Percentiles rank a stretch among this genome's conserved stretches.
phyloP scores from a whole-genome alignment of 2,329 filamentous ascomycete genomes.

The Colletotrichum australisinense region DNA sequence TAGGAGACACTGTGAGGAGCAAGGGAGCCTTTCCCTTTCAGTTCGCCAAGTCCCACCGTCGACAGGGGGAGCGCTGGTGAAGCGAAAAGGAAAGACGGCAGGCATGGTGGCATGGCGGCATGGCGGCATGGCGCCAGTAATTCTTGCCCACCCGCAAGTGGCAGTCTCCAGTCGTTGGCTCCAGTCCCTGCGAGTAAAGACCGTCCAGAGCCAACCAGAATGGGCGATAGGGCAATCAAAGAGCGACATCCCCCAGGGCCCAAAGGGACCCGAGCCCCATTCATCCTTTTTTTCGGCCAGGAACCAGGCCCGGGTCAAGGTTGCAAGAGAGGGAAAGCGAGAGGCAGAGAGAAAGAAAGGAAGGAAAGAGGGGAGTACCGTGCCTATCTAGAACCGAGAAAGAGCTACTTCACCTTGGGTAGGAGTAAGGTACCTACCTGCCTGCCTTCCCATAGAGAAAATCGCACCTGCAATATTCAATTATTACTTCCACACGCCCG shows the following conservation, averaged over 20 bases:
- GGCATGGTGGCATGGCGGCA: conserved; percentile 27
- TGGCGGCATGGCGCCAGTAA: background rate
- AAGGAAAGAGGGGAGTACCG: background rate
- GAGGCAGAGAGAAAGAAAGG: background rate
- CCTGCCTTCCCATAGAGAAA: background rate
- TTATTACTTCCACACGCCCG: conserved; percentile 17
- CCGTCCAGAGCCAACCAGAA: conserved; percentile 20
- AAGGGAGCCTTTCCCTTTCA: conserved; percentile 18
- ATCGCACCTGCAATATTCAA: conserved; percentile 23
- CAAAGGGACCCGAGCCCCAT: conserved; percentile 14
- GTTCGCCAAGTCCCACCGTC: conserved; percentile 8
- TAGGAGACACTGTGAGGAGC: conserved; percentile 17
- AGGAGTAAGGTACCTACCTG: too few relatives aligned
- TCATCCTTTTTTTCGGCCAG: conserved; percentile 1
- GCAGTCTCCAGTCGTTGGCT: conserved; percentile 25
- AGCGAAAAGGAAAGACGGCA: conserved; percentile 30
- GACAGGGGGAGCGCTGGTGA: background rate
- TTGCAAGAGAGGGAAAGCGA: background rate
- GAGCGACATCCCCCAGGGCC: conserved; percentile 33
- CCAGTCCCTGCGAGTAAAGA: conserved; percentile 16
- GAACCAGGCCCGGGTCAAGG: background rate
- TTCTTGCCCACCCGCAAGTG: conserved; percentile 9
- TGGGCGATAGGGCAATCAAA: conserved; percentile 30
- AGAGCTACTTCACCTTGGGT: background rate
- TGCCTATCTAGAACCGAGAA: background rate